Base-by-base conservation (phyloP, 1,139 yeast species). In the Zygosaccharomyces pseudobailii region DNA sequence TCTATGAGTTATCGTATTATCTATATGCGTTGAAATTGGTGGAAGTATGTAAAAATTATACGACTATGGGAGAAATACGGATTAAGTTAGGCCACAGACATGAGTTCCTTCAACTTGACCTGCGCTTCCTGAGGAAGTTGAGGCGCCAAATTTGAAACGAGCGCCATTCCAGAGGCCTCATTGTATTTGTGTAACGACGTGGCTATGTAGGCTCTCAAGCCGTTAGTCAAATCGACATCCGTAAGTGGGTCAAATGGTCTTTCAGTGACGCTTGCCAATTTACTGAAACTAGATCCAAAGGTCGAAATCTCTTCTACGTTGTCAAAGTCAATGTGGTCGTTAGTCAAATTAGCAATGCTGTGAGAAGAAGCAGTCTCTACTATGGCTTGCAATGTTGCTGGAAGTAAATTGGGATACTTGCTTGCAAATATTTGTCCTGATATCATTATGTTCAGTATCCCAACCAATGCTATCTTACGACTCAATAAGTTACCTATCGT, bases 231-330 rank as follows among this genome's bases (percentile, higher is more conserved):
- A 47, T 66, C 66, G 22, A 82, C 65, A 27, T 70, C 71, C 1
- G 81, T 74, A 30, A 82, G 67, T 2, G 97, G 96, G 65, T 92
- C 97, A 55, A 78, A 75, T 5, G 82, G 74, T 53, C 75, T 77
- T 17, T 70, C 68, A 34, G 78, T 73, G 40, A 90, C 82, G 2
- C 87, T 77, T 2, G 78, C 79, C 50, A 92, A 72, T 61, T 78
- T 82, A 41, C 95, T 86, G 66, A 80, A 92, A 43, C 82, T 80
- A 0, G 96, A 84, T 2, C 97, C 97, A 68, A 89, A 92, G 1
- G 94, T 74, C 0, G 71, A 57, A n/a, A 68, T 60, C 47, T 71
- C 74, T 46, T 70, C 74, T 31, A 68, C 50, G 33, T 58, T 59
- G 46, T 76, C 76, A 37, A 73, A 55, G 43, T 68, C 75, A 24